phyloP scores from a whole-genome alignment of 1,139 yeast species.

The Taphrina pruni region DNA sequence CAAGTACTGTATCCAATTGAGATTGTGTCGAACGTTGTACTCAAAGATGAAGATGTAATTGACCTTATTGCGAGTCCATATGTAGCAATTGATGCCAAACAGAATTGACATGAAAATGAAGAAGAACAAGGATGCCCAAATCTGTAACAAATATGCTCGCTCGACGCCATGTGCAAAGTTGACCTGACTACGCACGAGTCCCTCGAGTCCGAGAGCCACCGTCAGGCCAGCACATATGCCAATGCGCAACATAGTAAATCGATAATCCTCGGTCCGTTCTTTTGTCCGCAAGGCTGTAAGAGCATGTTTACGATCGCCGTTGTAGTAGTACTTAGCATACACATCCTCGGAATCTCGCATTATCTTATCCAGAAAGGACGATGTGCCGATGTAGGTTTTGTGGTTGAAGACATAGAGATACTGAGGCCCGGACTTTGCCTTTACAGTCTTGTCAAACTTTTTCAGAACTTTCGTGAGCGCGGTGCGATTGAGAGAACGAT shows the following conservation, averaged over 20 bases:
- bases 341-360: slow-evolving; percentile 69
- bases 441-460: slow-evolving; percentile 80
- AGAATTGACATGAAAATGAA: slow-evolving; percentile 64
- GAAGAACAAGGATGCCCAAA: slow-evolving; percentile 90
- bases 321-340: slow-evolving; percentile 70
- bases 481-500: slow-evolving; percentile 76
- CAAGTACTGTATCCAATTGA: slow-evolving; percentile 69
- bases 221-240: slow-evolving; percentile 77
- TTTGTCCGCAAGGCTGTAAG: slow-evolving; percentile 70
- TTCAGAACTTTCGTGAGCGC: slow-evolving; percentile 88
- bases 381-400: slow-evolving; percentile 63
- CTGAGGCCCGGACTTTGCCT: slow-evolving; percentile 57
- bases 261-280: slow-evolving; percentile 56
- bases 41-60: slow-evolving; percentile 93
- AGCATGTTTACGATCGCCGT: slow-evolving; percentile 74
- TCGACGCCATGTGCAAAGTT: slow-evolving; percentile 51
- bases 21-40: slow-evolving; percentile 72
- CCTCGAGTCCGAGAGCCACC: slow-evolving; percentile 65
- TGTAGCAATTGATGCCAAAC: slow-evolving; percentile 70
- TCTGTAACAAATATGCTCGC: slow-evolving; percentile 64
- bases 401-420: slow-evolving; percentile 67
- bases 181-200: slow-evolving; percentile 59
- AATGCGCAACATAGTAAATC: slow-evolving; percentile 50
- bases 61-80: slow-evolving; percentile 76
- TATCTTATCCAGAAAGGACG: slow-evolving; percentile 70